Evolutionary conservation across 2,329 filamentous ascomycete species (phyloP).

Genomic region (Botrytis cinerea): DNA sequence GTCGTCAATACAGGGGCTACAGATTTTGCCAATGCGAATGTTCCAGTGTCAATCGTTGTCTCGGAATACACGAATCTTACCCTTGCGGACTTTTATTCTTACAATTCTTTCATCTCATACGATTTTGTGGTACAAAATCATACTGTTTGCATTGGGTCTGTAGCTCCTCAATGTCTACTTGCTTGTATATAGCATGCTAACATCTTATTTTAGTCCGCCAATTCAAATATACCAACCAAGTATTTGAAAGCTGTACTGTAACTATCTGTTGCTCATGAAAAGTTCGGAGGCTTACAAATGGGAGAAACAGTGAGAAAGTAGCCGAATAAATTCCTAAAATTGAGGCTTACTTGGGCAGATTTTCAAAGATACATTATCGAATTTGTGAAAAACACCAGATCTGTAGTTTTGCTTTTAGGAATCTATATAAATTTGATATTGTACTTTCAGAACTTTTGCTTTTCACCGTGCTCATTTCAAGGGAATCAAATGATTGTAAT

Average conservation of each 20-base stretch:
- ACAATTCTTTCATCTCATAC: background rate
- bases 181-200: too few species aligned
- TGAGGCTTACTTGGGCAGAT: too few species aligned
- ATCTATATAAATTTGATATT: too few species aligned
- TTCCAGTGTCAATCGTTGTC: background rate
- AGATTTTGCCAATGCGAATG: background rate
- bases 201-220: background rate
- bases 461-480: too few species aligned
- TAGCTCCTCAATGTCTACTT: background rate
- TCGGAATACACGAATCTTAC: background rate
- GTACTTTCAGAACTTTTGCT: too few species aligned
- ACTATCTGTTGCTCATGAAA: background rate
- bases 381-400: too few species aligned
- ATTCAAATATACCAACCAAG: background rate
- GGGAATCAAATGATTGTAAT: background rate
- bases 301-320: too few species aligned
- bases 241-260: background rate
- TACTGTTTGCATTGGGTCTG: background rate
- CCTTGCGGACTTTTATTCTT: slow-evolving; percentile 1
- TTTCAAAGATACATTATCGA: too few species aligned
- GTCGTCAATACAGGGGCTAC: background rate
- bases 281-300: background rate
- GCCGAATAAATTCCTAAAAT: too few species aligned
- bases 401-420: too few species aligned
- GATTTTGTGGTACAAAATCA: background rate